phyloP scores from a whole-genome alignment of 345 rosid species.

The Pseudoturritis turrita region DNA sequence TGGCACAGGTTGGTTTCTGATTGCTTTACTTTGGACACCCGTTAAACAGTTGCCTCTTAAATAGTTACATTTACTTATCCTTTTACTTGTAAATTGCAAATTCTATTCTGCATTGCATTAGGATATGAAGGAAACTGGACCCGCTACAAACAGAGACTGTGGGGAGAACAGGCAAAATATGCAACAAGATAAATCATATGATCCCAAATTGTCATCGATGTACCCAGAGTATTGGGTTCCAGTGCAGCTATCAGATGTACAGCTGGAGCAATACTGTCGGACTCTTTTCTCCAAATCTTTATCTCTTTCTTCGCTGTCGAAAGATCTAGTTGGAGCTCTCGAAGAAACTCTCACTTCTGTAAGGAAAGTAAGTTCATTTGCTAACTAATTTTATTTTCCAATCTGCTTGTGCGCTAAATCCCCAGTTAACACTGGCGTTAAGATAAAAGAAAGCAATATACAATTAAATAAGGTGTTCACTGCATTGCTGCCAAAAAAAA shows the following conservation, averaged over 20 bases:
- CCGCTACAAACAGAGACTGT: slow-evolving; percentile 21
- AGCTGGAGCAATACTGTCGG: slow-evolving; percentile 90
- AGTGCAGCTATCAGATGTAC: slow-evolving; percentile 66
- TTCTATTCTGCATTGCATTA: slow-evolving; percentile 40
- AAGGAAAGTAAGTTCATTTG: slow-evolving; percentile 55
- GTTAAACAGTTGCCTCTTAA: background rate
- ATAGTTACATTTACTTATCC: background rate
- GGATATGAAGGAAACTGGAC: slow-evolving; percentile 55
- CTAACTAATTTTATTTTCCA: background rate
- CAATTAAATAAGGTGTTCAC: background rate
- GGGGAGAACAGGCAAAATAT: slow-evolving; percentile 26
- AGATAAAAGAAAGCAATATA: background rate
- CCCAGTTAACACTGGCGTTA: background rate
- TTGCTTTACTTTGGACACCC: background rate
- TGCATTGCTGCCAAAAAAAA: background rate
- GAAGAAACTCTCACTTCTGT: slow-evolving; percentile 50
- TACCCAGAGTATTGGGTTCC: slow-evolving; percentile 93
- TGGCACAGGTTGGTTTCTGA: slow-evolving; percentile 36
- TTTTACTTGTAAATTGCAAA: background rate
- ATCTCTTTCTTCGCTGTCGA: slow-evolving; percentile 54
- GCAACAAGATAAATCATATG: slow-evolving; percentile 30
- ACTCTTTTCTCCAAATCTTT: slow-evolving; percentile 51
- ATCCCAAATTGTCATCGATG: slow-evolving; percentile 45
- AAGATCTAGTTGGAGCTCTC: slow-evolving; percentile 56
- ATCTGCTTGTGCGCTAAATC: background rate